A percentile compares a stretch with the other conserved stretches of the same genome.
Conservation (phyloP, 2,329 filamentous ascomycete genomes). For the Colletotrichum aenigma region DNA sequence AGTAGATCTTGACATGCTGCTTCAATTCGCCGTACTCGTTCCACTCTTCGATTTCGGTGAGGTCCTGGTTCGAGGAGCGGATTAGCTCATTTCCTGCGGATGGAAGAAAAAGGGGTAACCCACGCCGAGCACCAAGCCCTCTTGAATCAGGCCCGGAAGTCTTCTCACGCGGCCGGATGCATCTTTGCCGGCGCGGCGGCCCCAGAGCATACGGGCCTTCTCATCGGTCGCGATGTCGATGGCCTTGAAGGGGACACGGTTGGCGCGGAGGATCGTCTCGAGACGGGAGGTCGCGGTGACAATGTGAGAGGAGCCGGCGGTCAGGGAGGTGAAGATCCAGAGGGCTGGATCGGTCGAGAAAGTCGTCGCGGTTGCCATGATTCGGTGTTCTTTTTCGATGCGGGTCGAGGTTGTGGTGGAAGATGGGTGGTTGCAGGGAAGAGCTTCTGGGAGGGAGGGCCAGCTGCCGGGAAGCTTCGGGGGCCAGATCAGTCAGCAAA, state of each 20-base stretch:
- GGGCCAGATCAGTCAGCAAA: conserved; percentile 4
- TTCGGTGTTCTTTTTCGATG: not conserved
- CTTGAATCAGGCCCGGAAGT: conserved; percentile 87
- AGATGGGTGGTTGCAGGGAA: conserved; percentile 11
- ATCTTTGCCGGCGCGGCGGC: conserved; percentile 78
- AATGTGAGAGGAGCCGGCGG: conserved; percentile 93
- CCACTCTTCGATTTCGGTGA: conserved; percentile 96
- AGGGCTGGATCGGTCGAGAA: conserved; percentile 71
- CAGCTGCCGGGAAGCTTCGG: conserved; percentile 9
- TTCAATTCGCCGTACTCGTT: conserved; percentile 98
- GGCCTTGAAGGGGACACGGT: conserved; percentile 91
- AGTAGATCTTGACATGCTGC: conserved; percentile 76
- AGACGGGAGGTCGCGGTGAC: conserved; percentile 94
- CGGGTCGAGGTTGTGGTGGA: not conserved
- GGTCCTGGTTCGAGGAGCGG: conserved; percentile 64
- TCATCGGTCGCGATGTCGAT: conserved; percentile 91
- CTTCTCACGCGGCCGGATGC: conserved; percentile 68
- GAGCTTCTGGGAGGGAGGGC: conserved; percentile 5
- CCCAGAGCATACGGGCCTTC: conserved; percentile 87
- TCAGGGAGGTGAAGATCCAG: conserved; percentile 96
- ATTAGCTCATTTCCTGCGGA: not conserved
- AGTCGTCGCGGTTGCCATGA: conserved; percentile 33
- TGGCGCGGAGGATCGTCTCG: conserved; percentile 94
- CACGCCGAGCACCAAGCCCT: conserved; percentile 84
- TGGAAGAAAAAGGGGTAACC: conserved; percentile 38